These are phyloP conservation scores for Polygonum aviculare DNA, from an alignment of 148 eudicot species.

Conservation along the genomic window DNA sequence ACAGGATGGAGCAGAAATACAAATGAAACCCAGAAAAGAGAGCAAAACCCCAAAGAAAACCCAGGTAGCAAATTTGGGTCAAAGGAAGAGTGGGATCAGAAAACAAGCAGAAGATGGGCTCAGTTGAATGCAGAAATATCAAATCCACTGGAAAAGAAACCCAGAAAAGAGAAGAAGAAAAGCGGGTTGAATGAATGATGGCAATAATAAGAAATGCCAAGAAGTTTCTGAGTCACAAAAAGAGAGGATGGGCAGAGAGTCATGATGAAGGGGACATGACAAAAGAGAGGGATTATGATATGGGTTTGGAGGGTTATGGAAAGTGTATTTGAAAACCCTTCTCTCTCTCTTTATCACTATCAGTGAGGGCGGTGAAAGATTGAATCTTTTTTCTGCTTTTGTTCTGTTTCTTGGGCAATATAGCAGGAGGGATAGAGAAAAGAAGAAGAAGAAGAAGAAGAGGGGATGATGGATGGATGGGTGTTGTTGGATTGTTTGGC, in stretches of 20 bases:
- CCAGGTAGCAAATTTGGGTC: background rate
- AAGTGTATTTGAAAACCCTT: background rate
- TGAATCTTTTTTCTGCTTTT: background rate
- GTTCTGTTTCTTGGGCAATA: background rate
- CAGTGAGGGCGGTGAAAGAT: background rate
- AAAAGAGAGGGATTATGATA: background rate
- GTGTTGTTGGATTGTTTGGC: background rate
- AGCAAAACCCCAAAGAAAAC: background rate
- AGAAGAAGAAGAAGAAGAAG: background rate
- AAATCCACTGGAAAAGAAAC: background rate
- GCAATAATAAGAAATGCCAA: background rate
- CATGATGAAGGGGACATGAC: conserved; percentile 8
- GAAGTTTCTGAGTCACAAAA: background rate
- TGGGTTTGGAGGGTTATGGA: background rate
- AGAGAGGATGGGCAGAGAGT: background rate
- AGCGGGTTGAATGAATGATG: background rate
- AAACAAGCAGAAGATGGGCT: background rate
- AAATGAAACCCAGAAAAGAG: background rate
- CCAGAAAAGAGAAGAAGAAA: background rate
- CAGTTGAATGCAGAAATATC: background rate
- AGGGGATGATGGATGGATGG: background rate
- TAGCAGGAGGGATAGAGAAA: background rate
- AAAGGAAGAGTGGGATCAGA: background rate
- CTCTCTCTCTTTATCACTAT: background rate
- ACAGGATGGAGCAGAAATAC: background rate